These are phyloP conservation scores for Lachnellula cervina DNA, from an alignment of 2,329 filamentous ascomycete genomes.

Conservation along the genomic window DNA sequence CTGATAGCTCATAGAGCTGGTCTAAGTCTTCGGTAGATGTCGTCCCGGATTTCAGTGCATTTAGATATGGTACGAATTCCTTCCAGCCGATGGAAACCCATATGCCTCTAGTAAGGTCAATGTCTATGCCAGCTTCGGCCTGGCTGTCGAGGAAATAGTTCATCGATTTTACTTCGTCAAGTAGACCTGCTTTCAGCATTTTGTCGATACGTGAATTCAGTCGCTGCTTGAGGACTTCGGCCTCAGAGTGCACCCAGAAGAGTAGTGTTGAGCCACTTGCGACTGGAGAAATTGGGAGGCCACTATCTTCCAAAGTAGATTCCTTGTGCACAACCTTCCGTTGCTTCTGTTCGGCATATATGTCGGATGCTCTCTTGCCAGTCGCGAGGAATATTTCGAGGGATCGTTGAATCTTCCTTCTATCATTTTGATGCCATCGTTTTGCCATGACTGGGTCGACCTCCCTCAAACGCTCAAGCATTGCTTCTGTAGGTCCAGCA, in stretches of 20 bases:
- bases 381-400: conserved; percentile 86
- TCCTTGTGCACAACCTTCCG: conserved; percentile 32
- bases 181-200: conserved; percentile 67
- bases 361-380: conserved; percentile 74
- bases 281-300: neutral
- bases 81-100: conserved; percentile 98
- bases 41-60: conserved; percentile 36
- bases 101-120: conserved; percentile 78
- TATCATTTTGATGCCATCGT: conserved; percentile 90
- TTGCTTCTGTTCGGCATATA: conserved; percentile 73
- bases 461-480: conserved; percentile 67
- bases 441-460: conserved; percentile 87
- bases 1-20: conserved; percentile 50
- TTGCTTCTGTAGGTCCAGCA: conserved; percentile 61
- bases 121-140: conserved; percentile 41
- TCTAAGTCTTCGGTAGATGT: conserved; percentile 40
- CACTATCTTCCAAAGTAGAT: conserved; percentile 13
- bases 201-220: conserved; percentile 75
- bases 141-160: conserved; percentile 42
- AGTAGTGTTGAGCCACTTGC: conserved; percentile 40
- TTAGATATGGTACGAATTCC: conserved; percentile 73
- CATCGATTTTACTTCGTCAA: conserved; percentile 57
- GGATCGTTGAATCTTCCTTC: conserved; percentile 82
- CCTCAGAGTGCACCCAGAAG: conserved; percentile 82
- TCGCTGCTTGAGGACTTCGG: conserved; percentile 61